Evolutionary conservation across 1,139 yeast genomes (phyloP), one percentile per base, ranked within the genome.

Genomic region (Pneumocystis jirovecii): DNA sequence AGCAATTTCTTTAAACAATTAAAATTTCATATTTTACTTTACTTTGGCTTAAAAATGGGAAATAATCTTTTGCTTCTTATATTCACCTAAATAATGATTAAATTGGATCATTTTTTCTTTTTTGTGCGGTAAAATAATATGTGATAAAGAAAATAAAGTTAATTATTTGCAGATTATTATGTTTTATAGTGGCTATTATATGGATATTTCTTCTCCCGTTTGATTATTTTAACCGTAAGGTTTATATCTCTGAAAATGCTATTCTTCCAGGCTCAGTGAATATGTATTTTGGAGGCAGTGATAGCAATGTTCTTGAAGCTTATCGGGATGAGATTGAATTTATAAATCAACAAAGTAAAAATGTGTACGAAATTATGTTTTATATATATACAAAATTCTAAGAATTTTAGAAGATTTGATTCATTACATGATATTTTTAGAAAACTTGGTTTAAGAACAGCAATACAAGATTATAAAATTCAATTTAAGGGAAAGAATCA

Each of bases 241-340:
- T 15, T 39, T 34, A 89, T 96, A 6, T 93, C 93, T 73, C 87
- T 8, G 99, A 95, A 74, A 95, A 93, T 76, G 99, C 99, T 45
- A 79, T 95, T 74, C 85, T 95, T 88, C 97, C 98, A 15, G 91
- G 95, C 0, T 97, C 93, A 74, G 97, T 93, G 2, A 86, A 86
- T 71, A 86, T 96, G 21, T 90, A 89, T 73, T 95, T 89, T 74
- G 80, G 97, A 67, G 97, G 91, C 71, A 85, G 93, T 97, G 89
- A 91, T 72, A 12, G 8, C 17, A 15, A 50, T 25, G 79, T 88
- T 65, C 84, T 90, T 35, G 78, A 97, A 67, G 98, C 97, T 0
- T 90, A 86, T 73, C 80, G 96, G 68, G 81, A 81, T 61, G 89
- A 85, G 76, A 71, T 81, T 73, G 76, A 80, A 73, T 67, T 70